A percentile compares a stretch with the other conserved stretches of the same genome.
Conservation (phyloP, 2,329 filamentous ascomycete species). For the Cladophialophora bantiana region DNA sequence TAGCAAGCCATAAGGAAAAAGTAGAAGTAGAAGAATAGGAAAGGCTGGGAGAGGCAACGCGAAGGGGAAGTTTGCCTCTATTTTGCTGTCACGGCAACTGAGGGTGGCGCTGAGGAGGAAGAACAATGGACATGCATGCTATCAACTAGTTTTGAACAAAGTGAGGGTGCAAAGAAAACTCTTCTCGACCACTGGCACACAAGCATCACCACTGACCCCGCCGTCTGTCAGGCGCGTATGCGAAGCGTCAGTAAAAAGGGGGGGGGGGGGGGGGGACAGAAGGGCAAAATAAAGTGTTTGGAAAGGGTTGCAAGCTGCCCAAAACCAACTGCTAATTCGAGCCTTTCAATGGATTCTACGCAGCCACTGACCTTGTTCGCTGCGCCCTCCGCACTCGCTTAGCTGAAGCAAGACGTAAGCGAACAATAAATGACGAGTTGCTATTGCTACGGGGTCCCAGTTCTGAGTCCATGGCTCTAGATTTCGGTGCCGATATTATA, state of each 20-base stretch:
- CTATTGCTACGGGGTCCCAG: neutral
- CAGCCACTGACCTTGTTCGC: neutral
- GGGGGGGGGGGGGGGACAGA: neutral
- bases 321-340: neutral
- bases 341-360: neutral
- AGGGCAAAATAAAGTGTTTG: neutral
- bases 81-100: slow-evolving; percentile 13
- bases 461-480: neutral
- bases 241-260: too few relatives aligned
- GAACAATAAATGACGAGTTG: neutral
- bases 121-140: slow-evolving; percentile 5
- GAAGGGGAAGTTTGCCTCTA: slow-evolving; percentile 24
- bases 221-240: slow-evolving; percentile 1
- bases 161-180: neutral
- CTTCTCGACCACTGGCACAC: slow-evolving; percentile 1
- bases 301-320: slow-evolving; percentile 1
- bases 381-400: neutral
- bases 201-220: slow-evolving; percentile 10
- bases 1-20: slow-evolving; percentile 19
- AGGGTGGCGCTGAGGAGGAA: neutral
- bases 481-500: neutral
- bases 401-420: neutral
- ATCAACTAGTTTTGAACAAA: slow-evolving; percentile 6
- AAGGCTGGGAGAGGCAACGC: neutral
- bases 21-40: slow-evolving; percentile 2